Conservation (phyloP, 495 filamentous ascomycete species). For the Aspergillus sclerotioniger region DNA sequence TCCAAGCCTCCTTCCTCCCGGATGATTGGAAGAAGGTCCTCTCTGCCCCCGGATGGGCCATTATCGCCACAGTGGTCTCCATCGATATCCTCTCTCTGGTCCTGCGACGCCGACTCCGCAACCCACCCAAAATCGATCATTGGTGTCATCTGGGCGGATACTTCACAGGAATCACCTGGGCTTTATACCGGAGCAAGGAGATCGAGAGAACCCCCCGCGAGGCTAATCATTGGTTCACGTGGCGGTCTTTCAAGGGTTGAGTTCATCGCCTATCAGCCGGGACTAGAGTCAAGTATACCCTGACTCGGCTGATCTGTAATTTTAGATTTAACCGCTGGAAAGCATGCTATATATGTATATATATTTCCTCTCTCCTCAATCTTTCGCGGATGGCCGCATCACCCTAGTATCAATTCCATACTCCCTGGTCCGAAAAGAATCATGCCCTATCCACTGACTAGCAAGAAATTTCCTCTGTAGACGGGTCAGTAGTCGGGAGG, state of each 20-base stretch:
- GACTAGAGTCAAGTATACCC: too few relatives aligned
- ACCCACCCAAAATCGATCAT: conserved; percentile 52
- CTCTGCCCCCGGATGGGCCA: conserved; percentile 36
- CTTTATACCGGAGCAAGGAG: conserved; percentile 23
- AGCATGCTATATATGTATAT: too few relatives aligned
- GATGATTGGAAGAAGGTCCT: conserved; percentile 31
- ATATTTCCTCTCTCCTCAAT: too few relatives aligned
- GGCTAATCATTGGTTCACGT: conserved; percentile 14
- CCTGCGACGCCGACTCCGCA: conserved; percentile 21
- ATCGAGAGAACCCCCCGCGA: conserved; percentile 18
- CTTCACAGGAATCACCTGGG: conserved; percentile 45
- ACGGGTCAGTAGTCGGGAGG: too few relatives aligned
- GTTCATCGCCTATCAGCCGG: not conserved
- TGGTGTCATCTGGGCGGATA: conserved; percentile 73
- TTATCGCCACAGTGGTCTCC: conserved; percentile 36
- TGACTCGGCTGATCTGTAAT: too few relatives aligned
- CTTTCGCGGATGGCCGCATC: too few relatives aligned
- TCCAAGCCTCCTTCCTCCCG: conserved; percentile 25
- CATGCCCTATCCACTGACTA: too few relatives aligned
- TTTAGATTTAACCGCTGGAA: too few relatives aligned
- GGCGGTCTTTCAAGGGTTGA: not conserved
- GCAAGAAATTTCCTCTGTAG: too few relatives aligned
- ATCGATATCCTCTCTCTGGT: conserved; percentile 38
- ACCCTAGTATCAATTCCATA: not conserved
- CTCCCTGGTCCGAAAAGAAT: too few relatives aligned